Base-by-base conservation (phyloP, 2,329 filamentous ascomycete genomes). In the Fusarium penzigii region DNA sequence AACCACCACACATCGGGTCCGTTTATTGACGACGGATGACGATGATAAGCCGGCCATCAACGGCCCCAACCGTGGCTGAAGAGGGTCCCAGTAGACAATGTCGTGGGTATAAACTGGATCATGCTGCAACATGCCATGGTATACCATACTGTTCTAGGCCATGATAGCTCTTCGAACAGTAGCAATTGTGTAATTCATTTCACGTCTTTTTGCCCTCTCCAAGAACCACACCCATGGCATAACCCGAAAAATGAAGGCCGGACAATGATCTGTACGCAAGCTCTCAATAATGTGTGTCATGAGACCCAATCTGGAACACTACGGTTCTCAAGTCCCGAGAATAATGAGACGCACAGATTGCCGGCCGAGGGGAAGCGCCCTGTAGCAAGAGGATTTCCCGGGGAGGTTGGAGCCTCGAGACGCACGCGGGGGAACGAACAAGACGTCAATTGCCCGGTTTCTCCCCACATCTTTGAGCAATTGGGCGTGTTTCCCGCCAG, bases 311-410 rank as follows among this genome's bases (percentile, higher is more conserved):
- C n/a, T n/a, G n/a, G n/a, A n/a, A n/a, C n/a, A n/a, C 49, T 34
- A 46, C 34, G 49, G 17, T 29, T 25, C 32, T 25, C 50, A 44
- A 48, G 49, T 59, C 43, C 58, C 56, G 55, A 58, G 43, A 49
- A 52, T 41, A 44, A 41, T 32, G 53, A 49, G 44, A 56, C 45
- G 47, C 56, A 52, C 55, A 52, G 57, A 51, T 53, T 61, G 61
- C 60, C 62, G 58, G 60, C 60, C 63, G 62, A 66, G 61, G 57
- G 63, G 63, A 65, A 63, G 61, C 61, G 58, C n/a, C n/a, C n/a
- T n/a, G 51, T 46, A 32, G 56, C 64, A 70, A 70, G 68, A 70
- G 65, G 68, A 70, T 70, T 70, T 70, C 65, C 66, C 68, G 68
- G 68, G 61, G 59, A 48, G 39, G 16, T 14, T 32, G 14, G 32